A percentile compares a stretch with the other conserved stretches of the same genome.
phyloP scores from a whole-genome alignment of 345 rosid species.

The Euphorbia tirucalli region DNA sequence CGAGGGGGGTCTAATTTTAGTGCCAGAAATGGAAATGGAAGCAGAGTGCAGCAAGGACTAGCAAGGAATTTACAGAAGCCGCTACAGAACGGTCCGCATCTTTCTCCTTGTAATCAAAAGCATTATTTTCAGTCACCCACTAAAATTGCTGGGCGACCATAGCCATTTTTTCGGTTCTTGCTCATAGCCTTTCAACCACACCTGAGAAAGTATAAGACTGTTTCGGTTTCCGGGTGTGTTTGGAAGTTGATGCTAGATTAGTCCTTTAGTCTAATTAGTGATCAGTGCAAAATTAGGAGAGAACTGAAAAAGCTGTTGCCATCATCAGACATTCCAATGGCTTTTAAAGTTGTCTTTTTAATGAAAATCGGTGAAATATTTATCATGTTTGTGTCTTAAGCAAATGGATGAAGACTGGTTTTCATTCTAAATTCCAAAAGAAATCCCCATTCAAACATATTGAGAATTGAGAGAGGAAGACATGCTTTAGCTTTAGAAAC shows the following conservation, averaged over 20 bases:
- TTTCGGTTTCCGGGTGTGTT: not conserved
- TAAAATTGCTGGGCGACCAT: slow-evolving; percentile 1
- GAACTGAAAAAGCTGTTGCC: not conserved
- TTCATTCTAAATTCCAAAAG: not conserved
- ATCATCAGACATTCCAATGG: not conserved
- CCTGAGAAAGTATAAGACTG: not conserved
- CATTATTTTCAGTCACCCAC: slow-evolving; percentile 20
- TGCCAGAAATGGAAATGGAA: slow-evolving; percentile 10
- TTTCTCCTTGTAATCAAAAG: slow-evolving; percentile 21
- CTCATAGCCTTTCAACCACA: not conserved
- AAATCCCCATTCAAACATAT: no score
- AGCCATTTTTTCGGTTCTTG: not conserved
- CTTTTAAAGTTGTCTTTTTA: not conserved
- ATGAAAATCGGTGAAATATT: not conserved
- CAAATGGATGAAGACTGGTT: not conserved
- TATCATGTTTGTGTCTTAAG: not conserved
- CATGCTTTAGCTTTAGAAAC: no score
- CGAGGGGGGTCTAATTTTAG: slow-evolving; percentile 7
- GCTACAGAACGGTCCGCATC: slow-evolving; percentile 12
- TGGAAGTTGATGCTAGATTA: slow-evolving; percentile 6
- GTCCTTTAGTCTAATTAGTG: not conserved
- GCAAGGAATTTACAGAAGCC: slow-evolving; percentile 20
- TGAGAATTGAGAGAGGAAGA: no score
- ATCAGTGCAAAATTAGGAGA: not conserved
- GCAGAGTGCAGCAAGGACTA: slow-evolving; percentile 15